Evolutionary conservation across 352 stramenopile species (phyloP).

Genomic region (Plasmopara viticola): DNA sequence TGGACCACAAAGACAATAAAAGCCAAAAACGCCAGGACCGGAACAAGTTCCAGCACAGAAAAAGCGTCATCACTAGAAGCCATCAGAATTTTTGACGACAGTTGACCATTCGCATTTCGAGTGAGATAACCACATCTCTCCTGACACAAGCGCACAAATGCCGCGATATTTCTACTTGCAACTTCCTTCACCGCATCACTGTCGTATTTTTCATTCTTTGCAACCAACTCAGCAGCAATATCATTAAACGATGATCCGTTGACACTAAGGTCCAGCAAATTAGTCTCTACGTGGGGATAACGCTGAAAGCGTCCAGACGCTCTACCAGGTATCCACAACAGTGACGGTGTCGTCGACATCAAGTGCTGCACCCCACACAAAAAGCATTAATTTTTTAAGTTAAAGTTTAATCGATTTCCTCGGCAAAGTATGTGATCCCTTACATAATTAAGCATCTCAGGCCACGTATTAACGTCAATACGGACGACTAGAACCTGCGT

Average conservation of each 20-base stretch:
- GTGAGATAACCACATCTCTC: slow-evolving; percentile 22
- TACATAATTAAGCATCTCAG: slow-evolving; percentile 32
- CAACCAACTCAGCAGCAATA: neutral
- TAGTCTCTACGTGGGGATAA: slow-evolving; percentile 43
- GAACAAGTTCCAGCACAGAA: slow-evolving; percentile 33
- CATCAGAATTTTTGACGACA: slow-evolving; percentile 9
- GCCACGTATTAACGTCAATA: slow-evolving; percentile 17
- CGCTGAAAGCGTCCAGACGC: slow-evolving; percentile 43
- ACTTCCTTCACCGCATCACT: slow-evolving; percentile 12
- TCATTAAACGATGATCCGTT: slow-evolving; percentile 14
- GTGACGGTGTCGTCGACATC: slow-evolving; percentile 35
- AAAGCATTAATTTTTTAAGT: slow-evolving; percentile 1
- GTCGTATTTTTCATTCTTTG: neutral
- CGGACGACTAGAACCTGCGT: slow-evolving; percentile 23
- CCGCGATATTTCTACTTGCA: slow-evolving; percentile 14
- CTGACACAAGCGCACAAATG: slow-evolving; percentile 33
- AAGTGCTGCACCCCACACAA: slow-evolving; percentile 31
- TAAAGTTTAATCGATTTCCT: neutral
- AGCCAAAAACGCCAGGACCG: slow-evolving; percentile 24
- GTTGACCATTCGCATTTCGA: slow-evolving; percentile 14
- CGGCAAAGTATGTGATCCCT: slow-evolving; percentile 2
- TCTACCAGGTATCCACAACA: slow-evolving; percentile 49
- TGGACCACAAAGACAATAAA: slow-evolving; percentile 35
- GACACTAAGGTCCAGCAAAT: slow-evolving; percentile 45
- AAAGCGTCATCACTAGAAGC: slow-evolving; percentile 10